Evolutionary conservation across 345 rosid species (phyloP).

Genomic region (Brassica rapa): DNA sequence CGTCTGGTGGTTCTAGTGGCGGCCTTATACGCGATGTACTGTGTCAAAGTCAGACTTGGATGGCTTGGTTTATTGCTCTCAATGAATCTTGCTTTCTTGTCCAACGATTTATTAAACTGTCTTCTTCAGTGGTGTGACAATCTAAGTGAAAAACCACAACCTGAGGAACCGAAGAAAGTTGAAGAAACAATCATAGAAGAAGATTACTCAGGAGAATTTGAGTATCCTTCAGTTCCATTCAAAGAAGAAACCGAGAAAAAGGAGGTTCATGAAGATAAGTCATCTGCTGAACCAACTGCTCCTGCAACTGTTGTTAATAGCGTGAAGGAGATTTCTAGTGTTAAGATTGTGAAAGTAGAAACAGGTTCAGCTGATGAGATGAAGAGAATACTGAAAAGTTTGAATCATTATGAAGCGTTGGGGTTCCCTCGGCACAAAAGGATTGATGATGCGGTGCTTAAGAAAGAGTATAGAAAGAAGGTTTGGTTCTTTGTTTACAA

Average conservation of each 20-base stretch:
- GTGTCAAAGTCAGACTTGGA: slow-evolving; percentile 87
- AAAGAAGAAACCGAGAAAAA: slow-evolving; percentile 57
- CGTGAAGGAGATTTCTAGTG: slow-evolving; percentile 51
- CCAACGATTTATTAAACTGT: slow-evolving; percentile 73
- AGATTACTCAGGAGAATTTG: slow-evolving; percentile 61
- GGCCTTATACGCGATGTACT: slow-evolving; percentile 65
- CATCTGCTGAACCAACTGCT: slow-evolving; percentile 58
- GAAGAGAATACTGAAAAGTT: slow-evolving; percentile 75
- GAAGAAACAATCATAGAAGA: slow-evolving; percentile 58
- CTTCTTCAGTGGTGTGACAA: slow-evolving; percentile 85
- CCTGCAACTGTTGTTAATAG: slow-evolving; percentile 47
- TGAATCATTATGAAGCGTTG: slow-evolving; percentile 80
- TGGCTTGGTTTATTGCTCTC: slow-evolving; percentile 90
- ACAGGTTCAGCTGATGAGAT: slow-evolving; percentile 70
- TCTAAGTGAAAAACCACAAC: slow-evolving; percentile 55
- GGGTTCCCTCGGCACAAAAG: slow-evolving; percentile 73
- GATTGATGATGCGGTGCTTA: slow-evolving; percentile 62
- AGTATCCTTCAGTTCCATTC: slow-evolving; percentile 52
- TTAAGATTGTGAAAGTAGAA: slow-evolving; percentile 58
- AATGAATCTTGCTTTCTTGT: slow-evolving; percentile 82
- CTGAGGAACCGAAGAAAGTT: slow-evolving; percentile 66
- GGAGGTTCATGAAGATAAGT: slow-evolving; percentile 59
- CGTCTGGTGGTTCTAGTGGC: slow-evolving; percentile 83
- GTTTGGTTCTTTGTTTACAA: slow-evolving; percentile 39
- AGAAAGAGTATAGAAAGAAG: slow-evolving; percentile 90